Conservation (phyloP, 1,139 yeast genomes). For the Yamadazyma epiphylla region DNA sequence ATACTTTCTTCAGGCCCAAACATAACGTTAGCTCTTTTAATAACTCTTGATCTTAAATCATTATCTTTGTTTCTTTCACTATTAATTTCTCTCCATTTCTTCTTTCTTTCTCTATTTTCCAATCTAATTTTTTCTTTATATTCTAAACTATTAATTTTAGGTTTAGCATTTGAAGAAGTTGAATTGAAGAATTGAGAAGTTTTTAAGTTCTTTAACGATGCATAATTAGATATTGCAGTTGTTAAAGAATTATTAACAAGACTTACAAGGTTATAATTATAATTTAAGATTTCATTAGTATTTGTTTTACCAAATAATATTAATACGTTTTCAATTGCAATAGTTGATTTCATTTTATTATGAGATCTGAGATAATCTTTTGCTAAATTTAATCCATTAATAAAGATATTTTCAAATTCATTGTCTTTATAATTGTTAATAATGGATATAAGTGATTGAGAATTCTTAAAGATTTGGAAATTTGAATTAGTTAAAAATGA, state of each 20-base stretch:
- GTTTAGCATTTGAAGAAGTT: slow-evolving; percentile 18
- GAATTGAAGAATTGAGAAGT: slow-evolving; percentile 9
- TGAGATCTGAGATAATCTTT: slow-evolving; percentile 26
- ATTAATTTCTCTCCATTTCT: slow-evolving; percentile 87
- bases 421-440: slow-evolving; percentile 20
- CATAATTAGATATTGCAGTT: slow-evolving; percentile 25
- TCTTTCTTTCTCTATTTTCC: slow-evolving; percentile 82
- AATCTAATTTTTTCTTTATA: slow-evolving; percentile 56
- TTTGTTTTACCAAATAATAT: slow-evolving; percentile 11
- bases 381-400: slow-evolving; percentile 37
- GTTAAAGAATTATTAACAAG: slow-evolving; percentile 28
- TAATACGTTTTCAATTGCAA: slow-evolving; percentile 13
- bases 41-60: slow-evolving; percentile 75
- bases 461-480: slow-evolving; percentile 15
- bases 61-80: slow-evolving; percentile 81
- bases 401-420: slow-evolving; percentile 22
- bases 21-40: slow-evolving; percentile 62
- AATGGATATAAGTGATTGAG: slow-evolving; percentile 13
- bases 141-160: slow-evolving; percentile 29
- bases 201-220: slow-evolving; percentile 14
- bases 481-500: slow-evolving; percentile 27
- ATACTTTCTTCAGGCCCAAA: slow-evolving; percentile 61
- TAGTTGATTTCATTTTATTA: slow-evolving; percentile 8
- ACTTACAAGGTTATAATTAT: slow-evolving; percentile 18
- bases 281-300: slow-evolving; percentile 8